These are phyloP conservation scores for Pythium scleroteichum DNA, from an alignment of 352 stramenopile species.

Conservation along the genomic window DNA sequence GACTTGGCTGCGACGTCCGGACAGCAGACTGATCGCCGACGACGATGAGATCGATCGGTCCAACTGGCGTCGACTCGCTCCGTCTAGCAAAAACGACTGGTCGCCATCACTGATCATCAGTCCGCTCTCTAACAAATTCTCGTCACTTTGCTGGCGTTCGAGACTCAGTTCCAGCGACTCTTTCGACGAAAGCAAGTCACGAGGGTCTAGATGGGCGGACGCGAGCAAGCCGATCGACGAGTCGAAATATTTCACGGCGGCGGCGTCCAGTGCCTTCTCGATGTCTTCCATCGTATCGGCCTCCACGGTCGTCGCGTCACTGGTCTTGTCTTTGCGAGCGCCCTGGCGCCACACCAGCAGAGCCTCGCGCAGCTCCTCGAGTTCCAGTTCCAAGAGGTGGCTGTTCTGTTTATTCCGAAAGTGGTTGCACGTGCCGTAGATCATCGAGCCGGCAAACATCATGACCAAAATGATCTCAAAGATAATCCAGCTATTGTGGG, in stretches of 20 bases:
- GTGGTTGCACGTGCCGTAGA: conserved; percentile 16
- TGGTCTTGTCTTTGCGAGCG: conserved; percentile 10
- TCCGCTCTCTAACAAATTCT: conserved; percentile 2
- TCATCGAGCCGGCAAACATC: conserved; percentile 36
- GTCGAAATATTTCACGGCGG: conserved; percentile 58
- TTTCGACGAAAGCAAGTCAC: conserved; percentile 6
- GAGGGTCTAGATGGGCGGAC: conserved; percentile 31
- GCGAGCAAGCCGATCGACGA: conserved; percentile 55
- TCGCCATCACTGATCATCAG: conserved; percentile 3
- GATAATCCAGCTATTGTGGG: conserved; percentile 59
- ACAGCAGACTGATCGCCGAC: conserved; percentile 27
- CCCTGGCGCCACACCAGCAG: conserved; percentile 16
- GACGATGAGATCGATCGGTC: conserved; percentile 25
- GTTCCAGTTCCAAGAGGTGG: conserved; percentile 6
- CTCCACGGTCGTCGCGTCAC: conserved; percentile 8
- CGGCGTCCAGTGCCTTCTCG: conserved; percentile 47
- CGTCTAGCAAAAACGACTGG: background rate
- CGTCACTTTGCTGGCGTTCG: conserved; percentile 7
- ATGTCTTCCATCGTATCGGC: conserved; percentile 13
- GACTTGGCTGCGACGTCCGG: conserved; percentile 44
- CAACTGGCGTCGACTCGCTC: background rate
- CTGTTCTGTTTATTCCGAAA: conserved; percentile 14
- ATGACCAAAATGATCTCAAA: conserved; percentile 58
- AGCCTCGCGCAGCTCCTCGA: conserved; percentile 16
- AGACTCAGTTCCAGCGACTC: conserved; percentile 5